Conservation (phyloP, 2,329 filamentous ascomycete species). For the Exophiala sideris region DNA sequence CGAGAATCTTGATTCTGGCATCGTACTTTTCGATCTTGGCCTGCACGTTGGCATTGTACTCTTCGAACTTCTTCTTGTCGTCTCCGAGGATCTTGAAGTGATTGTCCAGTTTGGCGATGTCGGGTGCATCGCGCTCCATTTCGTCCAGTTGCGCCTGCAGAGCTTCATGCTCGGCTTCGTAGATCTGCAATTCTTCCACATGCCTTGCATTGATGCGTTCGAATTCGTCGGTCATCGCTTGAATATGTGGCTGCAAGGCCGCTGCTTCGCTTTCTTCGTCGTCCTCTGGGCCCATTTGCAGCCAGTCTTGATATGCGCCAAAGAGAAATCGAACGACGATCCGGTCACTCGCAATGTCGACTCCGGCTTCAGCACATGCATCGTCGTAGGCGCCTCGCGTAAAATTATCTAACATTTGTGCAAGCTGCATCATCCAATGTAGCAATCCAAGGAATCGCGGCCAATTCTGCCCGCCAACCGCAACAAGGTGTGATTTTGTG, state of each 20-base stretch:
- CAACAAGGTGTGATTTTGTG: slow-evolving; percentile 91
- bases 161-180: slow-evolving; percentile 81
- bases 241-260: slow-evolving; percentile 76
- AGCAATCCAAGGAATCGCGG: slow-evolving; percentile 87
- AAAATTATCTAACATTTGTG: slow-evolving; percentile 88
- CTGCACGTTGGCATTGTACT: slow-evolving; percentile 82
- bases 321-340: slow-evolving; percentile 94
- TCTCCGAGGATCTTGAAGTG: slow-evolving; percentile 92
- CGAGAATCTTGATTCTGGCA: slow-evolving; percentile 72
- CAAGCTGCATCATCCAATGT: slow-evolving; percentile 99
- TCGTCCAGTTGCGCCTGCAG: slow-evolving; percentile 84
- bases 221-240: slow-evolving; percentile 84
- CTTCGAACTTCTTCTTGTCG: slow-evolving; percentile 91
- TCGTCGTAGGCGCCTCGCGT: slow-evolving; percentile 77
- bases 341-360: slow-evolving; percentile 83
- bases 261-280: slow-evolving; percentile 78
- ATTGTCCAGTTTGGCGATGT: slow-evolving; percentile 79
- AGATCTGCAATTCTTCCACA: slow-evolving; percentile 73
- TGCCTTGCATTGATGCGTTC: slow-evolving; percentile 81
- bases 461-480: slow-evolving; percentile 97
- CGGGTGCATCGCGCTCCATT: slow-evolving; percentile 78
- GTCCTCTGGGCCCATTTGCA: slow-evolving; percentile 85
- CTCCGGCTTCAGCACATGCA: slow-evolving; percentile 79
- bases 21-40: slow-evolving; percentile 88
- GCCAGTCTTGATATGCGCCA: slow-evolving; percentile 87